Base-by-base conservation (phyloP, 2,329 filamentous ascomycete species). In the Chaetothyriales sp. region DNA sequence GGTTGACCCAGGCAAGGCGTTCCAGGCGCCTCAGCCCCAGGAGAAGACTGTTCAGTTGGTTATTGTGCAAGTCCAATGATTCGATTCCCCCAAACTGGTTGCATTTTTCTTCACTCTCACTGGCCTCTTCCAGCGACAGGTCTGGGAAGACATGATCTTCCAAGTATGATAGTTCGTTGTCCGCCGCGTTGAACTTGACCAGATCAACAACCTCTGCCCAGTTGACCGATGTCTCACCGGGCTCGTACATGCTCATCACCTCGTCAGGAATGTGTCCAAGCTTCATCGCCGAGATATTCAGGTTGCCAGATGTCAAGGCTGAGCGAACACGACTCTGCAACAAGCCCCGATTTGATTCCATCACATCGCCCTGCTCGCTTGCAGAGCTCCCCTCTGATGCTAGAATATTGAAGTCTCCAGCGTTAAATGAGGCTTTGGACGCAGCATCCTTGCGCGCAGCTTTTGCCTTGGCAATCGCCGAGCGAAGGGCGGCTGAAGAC, bases 191-290 rank as follows among this genome's bases (percentile, higher is more conserved):
- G 47, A 96, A 80, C 54, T 84, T 80, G 0, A 82, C 84, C 45
- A 96, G 69, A 62, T 96, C 90, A 9, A 96, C 86, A 53, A 84
- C 83, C 65, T 96, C 90, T 1, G 88, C 88, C 92, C 92, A 96
- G 32, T 82, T 79, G 19, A 76, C 70, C 10, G 72, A 73, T 39
- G 82, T 78, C 50, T 77, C 75, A 49, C 88, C 81, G 25, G 52
- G 19, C 59, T 88, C 84, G 64, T 95, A 96, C 89, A 96, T 96
- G 50, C 81, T 79, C 68, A 94, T 70, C 0, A 96, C 84, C 62
- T 93, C 86, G 1, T 77, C 67, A 0, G 92, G 92, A 2, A 98
- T 84, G 51, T 83, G 75, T 54, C 80, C 84, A 42, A 98, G 67
- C 1, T 80, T 79, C 73, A 96, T 77, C 0, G 85, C 88, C 0